Conservation (phyloP, 2,329 filamentous ascomycete genomes). For the Clarireedia paspali region DNA sequence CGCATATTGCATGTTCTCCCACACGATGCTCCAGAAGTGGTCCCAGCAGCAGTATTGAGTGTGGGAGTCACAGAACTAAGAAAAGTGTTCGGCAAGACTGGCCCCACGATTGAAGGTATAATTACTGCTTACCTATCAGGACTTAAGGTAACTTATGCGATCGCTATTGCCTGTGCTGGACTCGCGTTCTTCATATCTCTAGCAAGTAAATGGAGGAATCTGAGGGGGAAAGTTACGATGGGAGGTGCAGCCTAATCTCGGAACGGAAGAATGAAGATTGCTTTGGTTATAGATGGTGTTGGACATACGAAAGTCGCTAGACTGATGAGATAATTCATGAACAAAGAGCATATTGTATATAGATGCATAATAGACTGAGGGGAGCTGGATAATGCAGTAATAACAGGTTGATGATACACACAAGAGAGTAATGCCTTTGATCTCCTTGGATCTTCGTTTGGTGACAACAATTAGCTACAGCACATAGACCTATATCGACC, state of each 20-base stretch:
- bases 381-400: too few species aligned
- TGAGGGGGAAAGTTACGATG: conserved; percentile 23
- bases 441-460: too few species aligned
- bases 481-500: too few species aligned
- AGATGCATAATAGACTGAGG: too few species aligned
- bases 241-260: conserved; percentile 12
- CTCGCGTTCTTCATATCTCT: conserved; percentile 32
- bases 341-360: too few species aligned
- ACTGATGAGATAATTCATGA: too few species aligned
- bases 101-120: conserved; percentile 43
- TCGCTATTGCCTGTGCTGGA: conserved; percentile 43
- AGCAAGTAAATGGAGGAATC: conserved; percentile 28
- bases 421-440: too few species aligned
- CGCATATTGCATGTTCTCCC: conserved; percentile 33
- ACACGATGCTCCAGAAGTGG: conserved; percentile 31
- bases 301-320: too few species aligned
- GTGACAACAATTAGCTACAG: too few species aligned
- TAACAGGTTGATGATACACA: too few species aligned
- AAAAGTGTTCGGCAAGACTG: conserved; percentile 34
- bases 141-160: conserved; percentile 55
- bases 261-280: too few species aligned
- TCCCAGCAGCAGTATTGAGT: conserved; percentile 32
- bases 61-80: conserved; percentile 50
- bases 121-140: conserved; percentile 55
- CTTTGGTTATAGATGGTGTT: too few species aligned